Evolutionary conservation across 352 stramenopile species (phyloP).

Genomic region (Phytophthora pinifolia): DNA sequence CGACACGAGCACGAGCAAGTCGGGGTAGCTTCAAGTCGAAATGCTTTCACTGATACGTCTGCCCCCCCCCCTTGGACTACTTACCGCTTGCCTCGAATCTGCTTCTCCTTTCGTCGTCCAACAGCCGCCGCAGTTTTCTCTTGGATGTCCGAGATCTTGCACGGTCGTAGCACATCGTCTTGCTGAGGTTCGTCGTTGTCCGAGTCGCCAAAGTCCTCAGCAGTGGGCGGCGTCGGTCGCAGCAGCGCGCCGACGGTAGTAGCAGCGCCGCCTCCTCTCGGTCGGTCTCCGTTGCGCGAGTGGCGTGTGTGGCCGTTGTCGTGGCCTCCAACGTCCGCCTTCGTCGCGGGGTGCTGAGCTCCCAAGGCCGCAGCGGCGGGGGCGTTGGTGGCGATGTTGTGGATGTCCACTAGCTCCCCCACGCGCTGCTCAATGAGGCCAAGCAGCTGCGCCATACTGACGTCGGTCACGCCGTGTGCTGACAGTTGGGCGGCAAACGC

Average conservation of each 20-base stretch:
- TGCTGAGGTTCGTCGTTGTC: conserved; percentile 60
- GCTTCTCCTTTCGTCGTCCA: conserved; percentile 69
- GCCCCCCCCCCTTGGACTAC: too few relatives aligned
- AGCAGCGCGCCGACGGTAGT: conserved; percentile 30
- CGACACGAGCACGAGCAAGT: conserved; percentile 36
- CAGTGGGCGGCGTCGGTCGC: conserved; percentile 53
- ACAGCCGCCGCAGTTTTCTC: conserved; percentile 72
- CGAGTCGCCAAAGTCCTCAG: conserved; percentile 76
- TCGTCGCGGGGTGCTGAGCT: conserved; percentile 30
- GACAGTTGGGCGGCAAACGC: conserved; percentile 67
- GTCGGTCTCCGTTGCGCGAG: conserved; percentile 25
- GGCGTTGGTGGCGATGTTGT: conserved; percentile 78
- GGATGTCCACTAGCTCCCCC: conserved; percentile 83
- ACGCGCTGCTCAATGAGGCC: conserved; percentile 86
- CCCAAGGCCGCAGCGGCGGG: conserved; percentile 30
- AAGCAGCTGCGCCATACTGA: conserved; percentile 80
- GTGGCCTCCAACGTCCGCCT: conserved; percentile 29
- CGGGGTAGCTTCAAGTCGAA: conserved; percentile 16
- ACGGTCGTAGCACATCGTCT: conserved; percentile 67
- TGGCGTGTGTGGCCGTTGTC: conserved; percentile 28
- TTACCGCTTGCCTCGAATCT: conserved; percentile 50
- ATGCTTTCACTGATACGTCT: too few relatives aligned
- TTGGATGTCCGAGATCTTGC: conserved; percentile 79
- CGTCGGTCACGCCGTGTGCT: conserved; percentile 74
- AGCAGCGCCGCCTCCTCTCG: conserved; percentile 13